Percentiles rank a stretch among this genome's conserved stretches.
phyloP scores from a whole-genome alignment of 2,329 filamentous ascomycete genomes.

The Clarireedia homoeocarpa region DNA sequence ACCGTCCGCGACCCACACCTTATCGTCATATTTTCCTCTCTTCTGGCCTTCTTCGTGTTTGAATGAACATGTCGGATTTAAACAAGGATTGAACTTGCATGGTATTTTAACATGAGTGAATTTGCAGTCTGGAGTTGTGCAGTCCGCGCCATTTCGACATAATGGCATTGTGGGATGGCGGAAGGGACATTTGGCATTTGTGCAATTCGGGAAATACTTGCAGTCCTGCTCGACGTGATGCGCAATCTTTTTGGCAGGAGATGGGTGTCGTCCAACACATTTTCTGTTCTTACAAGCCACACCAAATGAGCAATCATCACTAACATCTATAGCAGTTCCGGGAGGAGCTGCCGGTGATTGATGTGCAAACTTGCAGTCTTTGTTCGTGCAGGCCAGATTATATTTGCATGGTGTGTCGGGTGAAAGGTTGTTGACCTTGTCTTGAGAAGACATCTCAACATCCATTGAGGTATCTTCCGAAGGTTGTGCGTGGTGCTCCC shows the following conservation, averaged over 20 bases:
- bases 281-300: slow-evolving; percentile 94
- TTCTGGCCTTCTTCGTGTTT: slow-evolving; percentile 86
- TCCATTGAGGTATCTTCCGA: slow-evolving; percentile 39
- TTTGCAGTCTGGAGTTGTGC: slow-evolving; percentile 72
- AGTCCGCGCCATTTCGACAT: slow-evolving; percentile 88
- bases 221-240: slow-evolving; percentile 82
- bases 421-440: slow-evolving; percentile 44
- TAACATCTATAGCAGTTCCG: slow-evolving; percentile 68
- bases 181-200: slow-evolving; percentile 81
- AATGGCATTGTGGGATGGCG: slow-evolving; percentile 79
- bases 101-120: slow-evolving; percentile 80
- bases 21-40: slow-evolving; percentile 75
- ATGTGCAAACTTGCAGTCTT: slow-evolving; percentile 86
- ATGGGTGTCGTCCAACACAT: slow-evolving; percentile 86
- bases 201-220: slow-evolving; percentile 87
- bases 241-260: slow-evolving; percentile 69
- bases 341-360: slow-evolving; percentile 85
- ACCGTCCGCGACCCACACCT: slow-evolving; percentile 71
- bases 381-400: slow-evolving; percentile 82
- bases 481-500: slow-evolving; percentile 15
- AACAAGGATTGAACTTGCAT: slow-evolving; percentile 88
- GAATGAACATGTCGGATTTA: slow-evolving; percentile 80
- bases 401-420: slow-evolving; percentile 75
- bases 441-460: slow-evolving; percentile 51
- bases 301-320: slow-evolving; percentile 74